Base-by-base conservation (phyloP, 805 yeast species). In the Soucietia sequanensis region DNA sequence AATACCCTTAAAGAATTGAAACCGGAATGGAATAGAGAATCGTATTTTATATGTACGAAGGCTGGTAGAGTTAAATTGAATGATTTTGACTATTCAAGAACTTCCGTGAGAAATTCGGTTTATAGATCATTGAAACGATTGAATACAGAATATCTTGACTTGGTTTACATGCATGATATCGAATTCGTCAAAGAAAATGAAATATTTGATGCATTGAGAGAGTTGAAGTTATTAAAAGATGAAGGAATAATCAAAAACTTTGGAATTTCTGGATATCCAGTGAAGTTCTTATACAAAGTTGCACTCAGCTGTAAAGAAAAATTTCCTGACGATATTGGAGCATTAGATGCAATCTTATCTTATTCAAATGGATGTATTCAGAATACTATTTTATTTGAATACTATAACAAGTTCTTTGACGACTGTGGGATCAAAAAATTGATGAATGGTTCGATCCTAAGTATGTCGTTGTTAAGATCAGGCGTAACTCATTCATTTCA, bases 181-280 rank as follows among this genome's bases (percentile, higher is more conserved):
- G 98, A 90, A 55, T 91, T 90, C 58, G 84, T 80, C 6, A 55
- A 71, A 1, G 73, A 72, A 21, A 65, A 56, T 1, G 74, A 75
- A 15, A 75, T 81, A 4, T 48, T 76, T 11, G 81, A 57, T 17
- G 96, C 95, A 0, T 62, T 91, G 34, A 61, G 56, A 18, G 81
- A 79, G 45, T 65, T 88, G 45, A 72, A 65, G 46, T 58, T 55
- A 31, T 60, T 90, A 46, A 84, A 87, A 52, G 46, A 68, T 5
- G 78, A 77, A 43, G 95, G 95, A 0, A 24, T 73, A 2, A 71
- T 86, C 31, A 65, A 57, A 23, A 68, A 80, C 44, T 72, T 90
- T 41, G 97, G 98, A 7, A 61, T 88, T 23, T 80, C 93, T 11
- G 97, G 96, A 0, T 89, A 87, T 50, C 96, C 97, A 0, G 80